Conservation (phyloP, 2,329 filamentous ascomycete species). For the Phialemoniopsis sp. region DNA sequence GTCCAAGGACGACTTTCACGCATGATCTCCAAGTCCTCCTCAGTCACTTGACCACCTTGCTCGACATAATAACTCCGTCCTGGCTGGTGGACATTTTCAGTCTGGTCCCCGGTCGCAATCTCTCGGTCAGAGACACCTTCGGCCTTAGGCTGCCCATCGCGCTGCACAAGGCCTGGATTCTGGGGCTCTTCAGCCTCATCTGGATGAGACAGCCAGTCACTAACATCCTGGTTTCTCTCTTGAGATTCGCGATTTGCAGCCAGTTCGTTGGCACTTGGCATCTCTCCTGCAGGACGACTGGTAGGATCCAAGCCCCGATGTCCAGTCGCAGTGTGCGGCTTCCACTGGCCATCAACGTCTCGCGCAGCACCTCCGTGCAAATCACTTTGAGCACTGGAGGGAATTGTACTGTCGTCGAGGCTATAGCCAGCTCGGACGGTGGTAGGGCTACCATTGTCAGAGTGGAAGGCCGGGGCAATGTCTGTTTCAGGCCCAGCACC, state of each 20-base stretch:
- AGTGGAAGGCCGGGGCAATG: not conserved
- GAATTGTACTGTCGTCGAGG: not conserved
- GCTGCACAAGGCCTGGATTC: not conserved
- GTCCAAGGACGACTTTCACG: slow-evolving; percentile 43
- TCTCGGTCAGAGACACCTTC: slow-evolving; percentile 32
- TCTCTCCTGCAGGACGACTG: slow-evolving; percentile 35
- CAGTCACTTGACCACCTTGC: slow-evolving; percentile 34
- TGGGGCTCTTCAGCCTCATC: slow-evolving; percentile 1
- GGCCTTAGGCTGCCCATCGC: slow-evolving; percentile 10
- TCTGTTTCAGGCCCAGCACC: slow-evolving; percentile 14
- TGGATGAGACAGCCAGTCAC: slow-evolving; percentile 40
- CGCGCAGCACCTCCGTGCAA: slow-evolving; percentile 14
- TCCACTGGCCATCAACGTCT: slow-evolving; percentile 37
- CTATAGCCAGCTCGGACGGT: slow-evolving; percentile 1
- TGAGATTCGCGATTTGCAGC: slow-evolving; percentile 32
- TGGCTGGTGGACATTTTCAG: slow-evolving; percentile 43
- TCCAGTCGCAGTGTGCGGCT: slow-evolving; percentile 29
- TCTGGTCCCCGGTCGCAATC: slow-evolving; percentile 40
- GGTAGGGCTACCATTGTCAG: slow-evolving; percentile 1
- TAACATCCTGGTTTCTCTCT: slow-evolving; percentile 46
- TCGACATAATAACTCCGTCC: slow-evolving; percentile 46
- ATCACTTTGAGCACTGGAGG: not conserved
- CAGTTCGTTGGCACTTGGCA: slow-evolving; percentile 45
- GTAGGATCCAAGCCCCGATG: slow-evolving; percentile 43
- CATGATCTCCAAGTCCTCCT: slow-evolving; percentile 46